These are phyloP conservation scores for Bruguiera hainesii DNA, from an alignment of 441 rosid genomes.

Conservation along the genomic window DNA sequence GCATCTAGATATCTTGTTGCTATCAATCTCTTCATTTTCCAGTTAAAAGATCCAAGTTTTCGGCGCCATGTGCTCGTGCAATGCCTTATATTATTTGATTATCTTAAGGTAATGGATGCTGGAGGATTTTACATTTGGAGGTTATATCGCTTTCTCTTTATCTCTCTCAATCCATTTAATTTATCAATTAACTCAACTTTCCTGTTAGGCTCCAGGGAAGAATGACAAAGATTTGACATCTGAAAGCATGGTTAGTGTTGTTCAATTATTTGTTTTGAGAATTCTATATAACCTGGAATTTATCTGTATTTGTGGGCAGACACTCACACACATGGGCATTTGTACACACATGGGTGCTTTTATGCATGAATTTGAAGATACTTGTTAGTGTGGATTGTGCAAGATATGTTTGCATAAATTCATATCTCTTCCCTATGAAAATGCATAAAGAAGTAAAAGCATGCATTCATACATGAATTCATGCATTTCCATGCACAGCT, in stretches of 20 bases:
- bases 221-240: slow-evolving; percentile 88
- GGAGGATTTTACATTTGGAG: slow-evolving; percentile 11
- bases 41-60: slow-evolving; percentile 97
- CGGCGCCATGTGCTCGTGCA: slow-evolving; percentile 97
- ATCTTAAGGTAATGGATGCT: slow-evolving; percentile 63
- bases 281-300: slow-evolving; percentile 5
- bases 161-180: slow-evolving; percentile 2
- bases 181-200: slow-evolving; percentile 22
- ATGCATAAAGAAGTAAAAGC: too few species aligned
- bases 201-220: slow-evolving; percentile 83
- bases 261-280: slow-evolving; percentile 18
- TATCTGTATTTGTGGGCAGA: neutral
- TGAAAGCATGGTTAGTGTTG: slow-evolving; percentile 84
- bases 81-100: slow-evolving; percentile 92
- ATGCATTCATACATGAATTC: too few species aligned
- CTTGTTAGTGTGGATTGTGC: too few species aligned
- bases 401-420: too few species aligned
- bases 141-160: slow-evolving; percentile 8
- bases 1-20: slow-evolving; percentile 11
- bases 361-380: too few species aligned
- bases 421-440: too few species aligned
- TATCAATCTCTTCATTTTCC: slow-evolving; percentile 19
- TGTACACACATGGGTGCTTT: too few species aligned
- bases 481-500: too few species aligned
- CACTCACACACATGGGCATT: neutral